Conservation (phyloP, 148 eudicot species). For the Vaccinium macrocarpon region DNA sequence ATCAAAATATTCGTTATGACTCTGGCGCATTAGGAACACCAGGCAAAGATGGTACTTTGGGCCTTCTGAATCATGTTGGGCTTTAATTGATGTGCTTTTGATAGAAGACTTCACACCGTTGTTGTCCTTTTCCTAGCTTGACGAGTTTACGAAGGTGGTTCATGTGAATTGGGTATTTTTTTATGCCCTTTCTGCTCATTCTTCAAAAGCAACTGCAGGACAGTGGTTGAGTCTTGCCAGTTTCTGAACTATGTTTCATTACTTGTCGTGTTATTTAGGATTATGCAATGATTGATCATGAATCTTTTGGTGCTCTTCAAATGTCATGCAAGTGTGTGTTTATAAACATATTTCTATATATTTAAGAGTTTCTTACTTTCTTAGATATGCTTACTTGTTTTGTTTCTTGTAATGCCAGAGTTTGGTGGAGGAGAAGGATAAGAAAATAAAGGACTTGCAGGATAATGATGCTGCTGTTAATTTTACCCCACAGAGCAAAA, state of each 20-base stretch:
- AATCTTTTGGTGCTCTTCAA: constrained; percentile 1
- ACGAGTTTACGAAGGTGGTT: not conserved
- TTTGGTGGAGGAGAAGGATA: constrained; percentile 96
- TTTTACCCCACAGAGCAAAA: constrained; percentile 88
- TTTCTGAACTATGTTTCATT: not conserved
- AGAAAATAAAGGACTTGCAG: constrained; percentile 87
- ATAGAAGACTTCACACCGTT: not conserved
- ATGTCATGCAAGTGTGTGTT: not conserved
- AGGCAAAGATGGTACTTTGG: not conserved
- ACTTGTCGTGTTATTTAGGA: not conserved
- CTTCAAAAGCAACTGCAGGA: not conserved
- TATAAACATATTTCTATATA: not conserved
- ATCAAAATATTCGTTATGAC: too few species aligned
- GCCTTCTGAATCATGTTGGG: not conserved
- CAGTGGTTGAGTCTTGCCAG: not conserved
- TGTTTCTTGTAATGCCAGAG: constrained; percentile 43
- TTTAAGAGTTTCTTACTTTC: constrained; percentile 4
- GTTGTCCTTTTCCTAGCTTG: not conserved
- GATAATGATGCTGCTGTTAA: constrained; percentile 77
- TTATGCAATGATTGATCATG: not conserved
- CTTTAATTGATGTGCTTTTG: constrained; percentile 4
- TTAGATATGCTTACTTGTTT: not conserved
- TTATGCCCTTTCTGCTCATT: not conserved
- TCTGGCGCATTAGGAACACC: not conserved
- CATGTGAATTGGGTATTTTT: not conserved